Conservation (phyloP, 192 early-diverging fungal species). For the Coemansia sp. region DNA sequence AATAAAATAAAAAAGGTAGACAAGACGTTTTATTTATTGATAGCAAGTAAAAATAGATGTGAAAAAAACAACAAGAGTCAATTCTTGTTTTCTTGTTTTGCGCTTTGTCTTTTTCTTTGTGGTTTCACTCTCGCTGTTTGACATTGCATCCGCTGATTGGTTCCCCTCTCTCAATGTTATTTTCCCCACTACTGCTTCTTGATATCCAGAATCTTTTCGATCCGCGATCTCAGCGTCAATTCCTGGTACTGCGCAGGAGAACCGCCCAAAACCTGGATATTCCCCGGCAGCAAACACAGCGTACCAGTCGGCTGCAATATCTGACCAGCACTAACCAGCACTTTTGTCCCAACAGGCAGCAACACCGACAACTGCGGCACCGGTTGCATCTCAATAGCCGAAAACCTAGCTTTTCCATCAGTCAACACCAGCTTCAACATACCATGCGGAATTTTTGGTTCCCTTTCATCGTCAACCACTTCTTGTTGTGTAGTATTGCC, state of each 20-base stretch:
- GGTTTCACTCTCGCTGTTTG: not conserved
- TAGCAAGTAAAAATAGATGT: not conserved
- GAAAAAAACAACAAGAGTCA: not conserved
- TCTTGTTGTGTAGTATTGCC: not conserved
- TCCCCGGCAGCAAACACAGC: conserved; percentile 13
- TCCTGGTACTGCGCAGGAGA: conserved; percentile 35
- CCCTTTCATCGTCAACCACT: not conserved
- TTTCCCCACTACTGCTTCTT: not conserved
- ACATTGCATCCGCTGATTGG: conserved; percentile 16
- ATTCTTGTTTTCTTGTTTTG: not conserved
- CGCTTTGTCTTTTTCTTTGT: conserved; percentile 1
- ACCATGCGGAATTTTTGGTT: conserved; percentile 36
- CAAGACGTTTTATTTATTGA: not conserved
- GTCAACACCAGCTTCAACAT: conserved; percentile 50
- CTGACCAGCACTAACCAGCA: conserved; percentile 27
- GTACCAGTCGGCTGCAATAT: conserved; percentile 29
- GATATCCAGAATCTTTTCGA: conserved; percentile 13
- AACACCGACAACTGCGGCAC: conserved; percentile 35
- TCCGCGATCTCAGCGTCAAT: conserved; percentile 27
- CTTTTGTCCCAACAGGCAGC: conserved; percentile 49
- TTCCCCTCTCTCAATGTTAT: not conserved
- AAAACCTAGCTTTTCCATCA: conserved; percentile 28
- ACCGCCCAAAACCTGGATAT: conserved; percentile 35
- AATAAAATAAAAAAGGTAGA: not conserved
- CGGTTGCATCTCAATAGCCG: conserved; percentile 33